Evolutionary conservation across 2,329 filamentous ascomycete genomes (phyloP).

Genomic region (Fusarium tricinctum): DNA sequence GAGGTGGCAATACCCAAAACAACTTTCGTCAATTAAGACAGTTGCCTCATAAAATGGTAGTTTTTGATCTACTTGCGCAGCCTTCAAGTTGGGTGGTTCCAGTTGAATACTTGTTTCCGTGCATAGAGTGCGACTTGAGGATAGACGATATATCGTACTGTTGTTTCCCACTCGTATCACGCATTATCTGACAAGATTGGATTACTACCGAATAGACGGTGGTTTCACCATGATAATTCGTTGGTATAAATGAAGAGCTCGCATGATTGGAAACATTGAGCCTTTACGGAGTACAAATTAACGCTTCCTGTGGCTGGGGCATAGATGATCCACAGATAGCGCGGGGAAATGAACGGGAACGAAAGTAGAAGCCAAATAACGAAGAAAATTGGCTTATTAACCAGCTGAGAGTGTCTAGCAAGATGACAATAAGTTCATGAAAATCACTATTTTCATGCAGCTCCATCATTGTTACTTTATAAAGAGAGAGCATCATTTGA

Average conservation of each 20-base stretch:
- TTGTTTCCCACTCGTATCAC: slow-evolving; percentile 16
- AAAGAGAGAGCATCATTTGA: not conserved
- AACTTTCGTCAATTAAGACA: not conserved
- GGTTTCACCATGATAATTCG: not conserved
- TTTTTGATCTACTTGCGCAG: not conserved
- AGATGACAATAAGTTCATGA: not conserved
- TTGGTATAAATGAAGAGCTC: not conserved
- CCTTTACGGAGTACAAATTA: not conserved
- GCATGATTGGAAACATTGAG: slow-evolving; percentile 1
- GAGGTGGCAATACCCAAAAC: slow-evolving; percentile 4
- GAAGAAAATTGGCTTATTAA: not conserved
- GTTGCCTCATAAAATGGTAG: not conserved
- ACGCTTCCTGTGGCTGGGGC: slow-evolving; percentile 3
- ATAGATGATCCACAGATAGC: slow-evolving; percentile 26
- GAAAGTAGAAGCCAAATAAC: slow-evolving; percentile 6
- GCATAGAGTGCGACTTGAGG: not conserved
- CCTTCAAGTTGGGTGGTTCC: not conserved
- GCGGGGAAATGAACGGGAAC: slow-evolving; percentile 3
- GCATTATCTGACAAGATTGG: not conserved
- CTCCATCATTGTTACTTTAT: not conserved
- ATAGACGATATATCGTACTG: slow-evolving; percentile 1
- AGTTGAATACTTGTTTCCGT: not conserved
- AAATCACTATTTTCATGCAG: too few species aligned
- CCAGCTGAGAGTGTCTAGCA: not conserved
- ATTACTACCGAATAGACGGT: not conserved